These are phyloP conservation scores for Cardiospermum halicacabum DNA, from an alignment of 345 rosid species.

Conservation along the genomic window DNA sequence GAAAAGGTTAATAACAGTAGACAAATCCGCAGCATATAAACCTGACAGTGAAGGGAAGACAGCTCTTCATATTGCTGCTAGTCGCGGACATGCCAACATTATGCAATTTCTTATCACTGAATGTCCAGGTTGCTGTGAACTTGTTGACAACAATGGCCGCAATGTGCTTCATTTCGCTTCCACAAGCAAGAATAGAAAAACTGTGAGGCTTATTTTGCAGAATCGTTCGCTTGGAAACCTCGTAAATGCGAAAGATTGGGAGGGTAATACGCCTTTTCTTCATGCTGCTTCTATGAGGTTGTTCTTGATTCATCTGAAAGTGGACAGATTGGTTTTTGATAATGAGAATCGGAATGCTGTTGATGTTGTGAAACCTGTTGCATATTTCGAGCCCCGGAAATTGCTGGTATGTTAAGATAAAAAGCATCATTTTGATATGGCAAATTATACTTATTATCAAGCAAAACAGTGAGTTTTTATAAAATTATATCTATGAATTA, in stretches of 20 bases:
- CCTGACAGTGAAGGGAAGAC: neutral
- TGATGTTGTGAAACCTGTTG: neutral
- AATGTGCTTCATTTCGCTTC: conserved; percentile 18
- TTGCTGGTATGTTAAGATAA: neutral
- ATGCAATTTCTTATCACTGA: neutral
- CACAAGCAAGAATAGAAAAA: neutral
- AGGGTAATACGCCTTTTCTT: neutral
- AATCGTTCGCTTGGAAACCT: conserved; percentile 5
- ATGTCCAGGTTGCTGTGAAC: neutral
- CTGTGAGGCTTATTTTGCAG: neutral
- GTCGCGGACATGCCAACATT: neutral
- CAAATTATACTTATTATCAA: too few species aligned
- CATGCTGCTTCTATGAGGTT: neutral
- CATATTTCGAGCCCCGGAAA: neutral
- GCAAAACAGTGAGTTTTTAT: too few species aligned
- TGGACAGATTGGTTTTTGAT: neutral
- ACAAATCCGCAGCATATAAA: conserved; percentile 1
- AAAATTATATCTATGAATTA: too few species aligned
- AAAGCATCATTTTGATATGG: too few species aligned
- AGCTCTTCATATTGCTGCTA: conserved; percentile 21
- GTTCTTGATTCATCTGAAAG: neutral
- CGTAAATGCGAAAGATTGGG: neutral
- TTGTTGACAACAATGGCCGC: conserved; percentile 11
- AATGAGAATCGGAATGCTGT: neutral
- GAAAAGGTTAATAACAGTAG: neutral